Evolutionary conservation across 2,329 filamentous ascomycete species (phyloP).

Genomic region (Penicillium vulpinum): DNA sequence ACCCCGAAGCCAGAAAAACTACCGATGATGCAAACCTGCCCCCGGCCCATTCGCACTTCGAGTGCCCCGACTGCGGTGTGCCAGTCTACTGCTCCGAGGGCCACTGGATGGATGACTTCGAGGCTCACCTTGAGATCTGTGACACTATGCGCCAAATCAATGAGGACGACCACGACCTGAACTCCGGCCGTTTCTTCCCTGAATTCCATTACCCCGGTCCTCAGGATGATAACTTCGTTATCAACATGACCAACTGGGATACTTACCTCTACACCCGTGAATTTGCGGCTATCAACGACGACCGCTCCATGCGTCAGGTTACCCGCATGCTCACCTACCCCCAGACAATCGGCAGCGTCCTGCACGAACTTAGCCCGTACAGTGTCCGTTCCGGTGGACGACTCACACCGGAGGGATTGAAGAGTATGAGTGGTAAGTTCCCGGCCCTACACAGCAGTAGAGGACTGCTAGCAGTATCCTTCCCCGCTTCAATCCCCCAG

Average conservation of each 20-base stretch:
- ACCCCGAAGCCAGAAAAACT: constrained; percentile 62
- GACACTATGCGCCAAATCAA: constrained; percentile 91
- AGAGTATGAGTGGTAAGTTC: constrained; percentile 85
- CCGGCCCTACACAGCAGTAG: not conserved
- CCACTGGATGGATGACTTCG: constrained; percentile 96
- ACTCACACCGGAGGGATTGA: constrained; percentile 82
- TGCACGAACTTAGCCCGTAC: constrained; percentile 95
- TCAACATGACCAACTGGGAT: constrained; percentile 99
- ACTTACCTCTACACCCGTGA: constrained; percentile 91
- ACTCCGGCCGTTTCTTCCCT: constrained; percentile 85
- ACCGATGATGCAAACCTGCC: constrained; percentile 51
- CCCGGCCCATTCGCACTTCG: constrained; percentile 83
- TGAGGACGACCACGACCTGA: constrained; percentile 94
- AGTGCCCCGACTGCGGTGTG: constrained; percentile 94
- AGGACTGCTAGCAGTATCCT: not conserved
- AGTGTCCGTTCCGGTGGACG: constrained; percentile 71
- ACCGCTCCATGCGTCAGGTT: constrained; percentile 86
- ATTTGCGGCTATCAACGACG: constrained; percentile 86
- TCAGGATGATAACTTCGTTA: constrained; percentile 86
- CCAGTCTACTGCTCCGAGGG: constrained; percentile 91
- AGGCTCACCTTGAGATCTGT: constrained; percentile 87
- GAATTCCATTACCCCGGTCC: constrained; percentile 89
- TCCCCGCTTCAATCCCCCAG: no score
- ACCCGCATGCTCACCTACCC: constrained; percentile 93
- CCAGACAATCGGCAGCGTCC: constrained; percentile 81